Evolutionary conservation across 2,329 filamentous ascomycete species (phyloP).

Genomic region (Penicillium sp.): DNA sequence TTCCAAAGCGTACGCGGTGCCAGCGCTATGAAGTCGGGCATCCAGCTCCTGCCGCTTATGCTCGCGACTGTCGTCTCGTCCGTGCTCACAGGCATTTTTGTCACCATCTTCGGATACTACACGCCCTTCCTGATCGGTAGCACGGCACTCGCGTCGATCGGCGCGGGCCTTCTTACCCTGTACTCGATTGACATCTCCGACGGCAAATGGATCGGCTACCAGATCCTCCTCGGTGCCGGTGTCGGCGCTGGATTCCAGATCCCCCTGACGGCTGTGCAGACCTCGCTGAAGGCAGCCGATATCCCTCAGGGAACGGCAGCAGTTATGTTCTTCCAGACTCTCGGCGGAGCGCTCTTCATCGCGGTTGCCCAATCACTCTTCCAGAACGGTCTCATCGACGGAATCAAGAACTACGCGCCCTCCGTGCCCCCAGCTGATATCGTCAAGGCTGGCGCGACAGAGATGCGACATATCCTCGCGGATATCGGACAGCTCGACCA

Average conservation of each 20-base stretch:
- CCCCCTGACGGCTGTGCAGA: constrained; percentile 42
- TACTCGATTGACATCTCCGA: constrained; percentile 38
- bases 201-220: constrained; percentile 47
- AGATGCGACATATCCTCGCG: constrained; percentile 6
- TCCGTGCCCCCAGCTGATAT: constrained; percentile 1
- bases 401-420: constrained; percentile 2
- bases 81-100: background rate
- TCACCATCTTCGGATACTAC: constrained; percentile 18
- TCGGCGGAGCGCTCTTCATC: constrained; percentile 55
- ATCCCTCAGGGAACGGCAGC: constrained; percentile 42
- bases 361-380: constrained; percentile 58
- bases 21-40: constrained; percentile 19
- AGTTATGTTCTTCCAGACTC: constrained; percentile 44
- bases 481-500: constrained; percentile 6
- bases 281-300: constrained; percentile 37
- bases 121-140: constrained; percentile 42
- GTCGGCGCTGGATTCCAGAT: constrained; percentile 45
- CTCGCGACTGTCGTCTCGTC: constrained; percentile 18
- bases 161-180: constrained; percentile 48
- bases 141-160: constrained; percentile 43
- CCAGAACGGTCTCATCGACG: constrained; percentile 53
- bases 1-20: constrained; percentile 22
- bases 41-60: constrained; percentile 23
- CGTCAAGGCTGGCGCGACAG: constrained; percentile 12
- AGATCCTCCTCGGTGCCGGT: constrained; percentile 41